Base-by-base conservation (phyloP, 352 stramenopile genomes). In the Phytophthora litchii region DNA sequence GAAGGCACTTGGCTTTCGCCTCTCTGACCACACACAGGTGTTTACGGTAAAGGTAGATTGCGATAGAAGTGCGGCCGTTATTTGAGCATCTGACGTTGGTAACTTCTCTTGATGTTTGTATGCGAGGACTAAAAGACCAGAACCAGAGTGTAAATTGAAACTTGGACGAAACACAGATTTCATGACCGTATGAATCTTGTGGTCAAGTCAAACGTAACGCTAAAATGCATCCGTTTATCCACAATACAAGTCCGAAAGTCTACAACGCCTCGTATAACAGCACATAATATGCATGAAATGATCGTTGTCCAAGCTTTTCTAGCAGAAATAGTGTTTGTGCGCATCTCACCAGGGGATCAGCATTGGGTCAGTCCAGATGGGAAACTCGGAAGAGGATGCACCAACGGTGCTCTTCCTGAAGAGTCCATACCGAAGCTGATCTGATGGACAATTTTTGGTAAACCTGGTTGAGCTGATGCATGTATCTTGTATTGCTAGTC, bases 21-120 rank as follows among this genome's bases (percentile, higher is more conserved):
- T 17, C 19, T 61, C 43, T 54, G 54, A 14, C 34, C 54, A 42
- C 43, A 61, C n/a, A 45, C 29, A 19, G 29, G 14, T 23, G n/a
- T 35, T 54, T 60, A 56, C 49, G 41, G 41, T 37, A 46, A 55
- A 20, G 23, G 36, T 10, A 56, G 54, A 63, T 63, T 56, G 54
- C 43, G 42, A 61, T 35, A 54, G 43, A 23, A 14, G 20, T 9
- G 13, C 10, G 29, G 2, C 13, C 6, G 31, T 31, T 32, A 32
- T 42, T 54, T 38, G 17, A 57, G 34, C 23, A 27, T 35, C 53
- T 43, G 54, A 55, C 42, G 43, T n/a, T 43, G 27, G 35, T 49
- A 47, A 49, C 12, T 56, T 49, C 3, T 40, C 54, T 54, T 56
- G 44, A 12, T 3, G 10, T 56, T 55, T 62, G 43, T 56, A 62